Percentiles rank a stretch among this genome's conserved stretches.
These are phyloP conservation scores for Vaccinium darrowii DNA, from an alignment of 148 eudicot species.

Conservation along the genomic window DNA sequence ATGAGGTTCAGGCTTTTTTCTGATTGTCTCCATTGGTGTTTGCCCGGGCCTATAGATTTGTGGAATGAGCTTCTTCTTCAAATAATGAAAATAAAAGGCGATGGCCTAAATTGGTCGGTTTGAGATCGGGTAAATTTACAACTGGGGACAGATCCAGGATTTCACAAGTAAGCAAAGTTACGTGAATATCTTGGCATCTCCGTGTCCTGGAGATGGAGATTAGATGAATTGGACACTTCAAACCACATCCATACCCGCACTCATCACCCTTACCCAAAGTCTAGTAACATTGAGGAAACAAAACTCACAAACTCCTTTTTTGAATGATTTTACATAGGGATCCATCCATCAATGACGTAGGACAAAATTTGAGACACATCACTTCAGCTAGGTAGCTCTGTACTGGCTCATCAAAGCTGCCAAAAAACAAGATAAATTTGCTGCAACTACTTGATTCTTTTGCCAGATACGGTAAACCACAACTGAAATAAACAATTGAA, in stretches of 20 bases:
- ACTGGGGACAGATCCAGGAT: neutral
- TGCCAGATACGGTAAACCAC: neutral
- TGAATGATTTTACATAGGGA: neutral
- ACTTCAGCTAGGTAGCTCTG: neutral
- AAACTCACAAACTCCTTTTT: neutral
- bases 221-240: neutral
- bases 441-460: neutral
- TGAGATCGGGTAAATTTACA: neutral
- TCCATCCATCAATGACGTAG: neutral
- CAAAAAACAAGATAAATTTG: neutral
- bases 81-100: slow-evolving; percentile 22
- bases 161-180: neutral
- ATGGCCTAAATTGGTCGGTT: neutral
- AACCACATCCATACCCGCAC: neutral
- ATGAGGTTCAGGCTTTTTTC: slow-evolving; percentile 32
- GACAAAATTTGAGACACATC: neutral
- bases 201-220: neutral
- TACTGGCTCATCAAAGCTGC: too few species aligned
- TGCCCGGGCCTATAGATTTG: slow-evolving; percentile 58
- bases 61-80: slow-evolving; percentile 28
- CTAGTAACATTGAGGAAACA: neutral
- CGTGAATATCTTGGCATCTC: neutral
- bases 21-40: slow-evolving; percentile 73
- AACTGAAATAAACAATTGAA: neutral
- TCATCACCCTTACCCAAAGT: neutral